Conservation (phyloP, 805 yeast genomes). For the Sugiyamaella smithiae region DNA sequence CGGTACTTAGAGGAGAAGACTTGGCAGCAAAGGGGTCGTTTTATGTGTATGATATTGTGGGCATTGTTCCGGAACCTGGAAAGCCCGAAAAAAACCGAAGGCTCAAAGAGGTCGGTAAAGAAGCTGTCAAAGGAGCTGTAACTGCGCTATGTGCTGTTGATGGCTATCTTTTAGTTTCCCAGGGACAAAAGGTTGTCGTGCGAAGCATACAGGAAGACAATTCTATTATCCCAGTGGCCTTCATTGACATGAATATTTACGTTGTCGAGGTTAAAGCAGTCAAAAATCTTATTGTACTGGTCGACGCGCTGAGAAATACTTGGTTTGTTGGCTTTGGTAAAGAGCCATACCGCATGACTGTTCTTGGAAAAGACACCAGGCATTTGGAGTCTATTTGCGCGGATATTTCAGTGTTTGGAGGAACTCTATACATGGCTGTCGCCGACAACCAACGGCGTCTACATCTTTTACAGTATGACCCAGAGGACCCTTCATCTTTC, state of each 20-base stretch:
- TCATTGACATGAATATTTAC: conserved; percentile 78
- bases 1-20: conserved; percentile 75
- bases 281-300: conserved; percentile 76
- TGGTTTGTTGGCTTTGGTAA: conserved; percentile 89
- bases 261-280: conserved; percentile 77
- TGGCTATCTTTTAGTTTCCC: conserved; percentile 79
- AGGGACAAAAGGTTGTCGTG: conserved; percentile 78
- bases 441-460: conserved; percentile 67
- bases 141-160: conserved; percentile 73
- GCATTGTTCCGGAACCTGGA: conserved; percentile 85
- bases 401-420: conserved; percentile 74
- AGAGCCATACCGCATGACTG: conserved; percentile 85
- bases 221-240: conserved; percentile 88
- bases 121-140: conserved; percentile 79
- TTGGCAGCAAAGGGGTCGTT: conserved; percentile 75
- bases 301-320: conserved; percentile 74
- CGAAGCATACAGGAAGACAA: conserved; percentile 85
- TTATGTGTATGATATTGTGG: conserved; percentile 68
- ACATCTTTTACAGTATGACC: conserved; percentile 81
- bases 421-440: conserved; percentile 60
- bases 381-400: conserved; percentile 61
- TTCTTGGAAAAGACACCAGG: conserved; percentile 70
- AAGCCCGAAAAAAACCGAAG: conserved; percentile 79
- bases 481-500: conserved; percentile 80
- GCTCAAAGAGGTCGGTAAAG: conserved; percentile 68